Conservation (phyloP, 768 basidiomycete species). For the Pleurotus platypus region DNA sequence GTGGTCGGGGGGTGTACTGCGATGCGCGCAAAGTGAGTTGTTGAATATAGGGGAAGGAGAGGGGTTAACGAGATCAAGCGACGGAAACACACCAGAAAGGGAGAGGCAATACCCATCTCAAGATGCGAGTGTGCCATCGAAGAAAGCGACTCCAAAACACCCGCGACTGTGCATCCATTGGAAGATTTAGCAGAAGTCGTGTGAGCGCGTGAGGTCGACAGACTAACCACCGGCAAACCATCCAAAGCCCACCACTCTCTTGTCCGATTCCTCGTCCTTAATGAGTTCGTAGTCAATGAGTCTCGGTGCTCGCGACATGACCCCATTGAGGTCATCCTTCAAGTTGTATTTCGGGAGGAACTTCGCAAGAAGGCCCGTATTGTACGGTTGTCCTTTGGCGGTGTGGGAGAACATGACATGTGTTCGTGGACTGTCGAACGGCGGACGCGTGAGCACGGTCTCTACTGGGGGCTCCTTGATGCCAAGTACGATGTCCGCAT, state of each 20-base stretch:
- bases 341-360: slow-evolving; percentile 38
- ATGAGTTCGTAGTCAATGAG: slow-evolving; percentile 88
- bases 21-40: slow-evolving; percentile 9
- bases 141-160: slow-evolving; percentile 76
- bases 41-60: background rate
- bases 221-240: slow-evolving; percentile 85
- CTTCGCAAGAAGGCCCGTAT: slow-evolving; percentile 69
- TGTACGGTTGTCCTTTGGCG: slow-evolving; percentile 83
- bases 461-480: slow-evolving; percentile 83
- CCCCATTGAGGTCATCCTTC: background rate
- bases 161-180: slow-evolving; percentile 53
- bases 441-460: slow-evolving; percentile 50
- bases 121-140: slow-evolving; percentile 78
- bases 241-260: slow-evolving; percentile 85
- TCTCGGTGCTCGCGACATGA: slow-evolving; percentile 30
- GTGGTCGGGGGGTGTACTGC: slow-evolving; percentile 77
- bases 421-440: slow-evolving; percentile 41
- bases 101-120: slow-evolving; percentile 74
- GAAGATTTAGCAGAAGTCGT: background rate
- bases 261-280: slow-evolving; percentile 48
- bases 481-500: slow-evolving; percentile 76
- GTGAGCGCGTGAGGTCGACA: background rate
- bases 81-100: slow-evolving; percentile 64
- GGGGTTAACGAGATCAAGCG: background rate
- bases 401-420: slow-evolving; percentile 95